A percentile compares a stretch with the other conserved stretches of the same genome.
These are phyloP conservation scores for Perkinsus olseni DNA, from an alignment of 169 alveolate species.

Conservation along the genomic window DNA sequence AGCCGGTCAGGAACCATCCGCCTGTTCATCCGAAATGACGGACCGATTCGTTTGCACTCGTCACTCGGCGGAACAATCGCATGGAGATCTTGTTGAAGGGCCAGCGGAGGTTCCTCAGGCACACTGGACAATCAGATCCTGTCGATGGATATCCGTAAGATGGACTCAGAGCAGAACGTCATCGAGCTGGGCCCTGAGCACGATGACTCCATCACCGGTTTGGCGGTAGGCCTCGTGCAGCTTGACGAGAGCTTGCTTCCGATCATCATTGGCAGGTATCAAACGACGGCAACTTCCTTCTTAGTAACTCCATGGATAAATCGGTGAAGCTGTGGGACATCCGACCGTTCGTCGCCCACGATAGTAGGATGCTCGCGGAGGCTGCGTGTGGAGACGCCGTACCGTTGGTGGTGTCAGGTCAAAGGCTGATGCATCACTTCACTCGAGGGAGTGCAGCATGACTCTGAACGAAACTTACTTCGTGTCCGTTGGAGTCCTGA, in stretches of 20 bases:
- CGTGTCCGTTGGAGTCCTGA: background rate
- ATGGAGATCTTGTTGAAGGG: too few species aligned
- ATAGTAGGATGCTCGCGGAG: background rate
- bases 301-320: slow-evolving; percentile 45
- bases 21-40: background rate
- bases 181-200: background rate
- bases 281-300: background rate
- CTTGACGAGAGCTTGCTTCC: background rate
- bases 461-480: background rate
- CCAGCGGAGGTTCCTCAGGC: background rate
- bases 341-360: slow-evolving; percentile 29
- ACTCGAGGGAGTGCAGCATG: background rate
- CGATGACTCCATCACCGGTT: background rate
- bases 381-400: background rate
- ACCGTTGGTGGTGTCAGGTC: background rate
- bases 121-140: background rate
- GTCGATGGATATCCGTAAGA: background rate
- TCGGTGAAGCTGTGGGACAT: slow-evolving; percentile 53
- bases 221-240: background rate
- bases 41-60: too few species aligned
- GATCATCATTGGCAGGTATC: background rate
- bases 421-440: background rate
- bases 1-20: too few species aligned
- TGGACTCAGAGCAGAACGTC: background rate
- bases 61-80: too few species aligned